These are phyloP conservation scores for Chaetomium sp. DNA, from an alignment of 2,329 filamentous ascomycete species.

Conservation along the genomic window DNA sequence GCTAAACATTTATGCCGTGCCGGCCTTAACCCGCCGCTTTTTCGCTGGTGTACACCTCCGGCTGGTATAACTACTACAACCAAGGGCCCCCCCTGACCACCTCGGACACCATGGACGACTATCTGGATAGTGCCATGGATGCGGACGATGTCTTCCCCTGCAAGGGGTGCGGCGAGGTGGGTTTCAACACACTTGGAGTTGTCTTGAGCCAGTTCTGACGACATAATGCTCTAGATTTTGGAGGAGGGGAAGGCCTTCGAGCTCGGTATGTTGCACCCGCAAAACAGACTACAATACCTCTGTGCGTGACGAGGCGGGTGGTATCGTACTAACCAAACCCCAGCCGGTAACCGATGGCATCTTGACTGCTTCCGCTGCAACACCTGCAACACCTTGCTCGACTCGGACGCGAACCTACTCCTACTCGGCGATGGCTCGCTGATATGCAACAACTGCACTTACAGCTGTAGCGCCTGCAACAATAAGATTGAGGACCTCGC, in stretches of 20 bases:
- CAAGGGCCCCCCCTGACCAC: slow-evolving; percentile 31
- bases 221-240: slow-evolving; percentile 67
- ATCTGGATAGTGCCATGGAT: slow-evolving; percentile 68
- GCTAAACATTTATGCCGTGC: slow-evolving; percentile 10
- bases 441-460: slow-evolving; percentile 99
- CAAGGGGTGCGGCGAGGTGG: slow-evolving; percentile 90
- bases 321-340: slow-evolving; percentile 28
- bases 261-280: slow-evolving; percentile 64
- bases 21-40: background rate
- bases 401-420: slow-evolving; percentile 96
- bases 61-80: background rate
- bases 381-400: slow-evolving; percentile 90
- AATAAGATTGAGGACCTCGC: slow-evolving; percentile 99
- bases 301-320: background rate
- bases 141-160: slow-evolving; percentile 84
- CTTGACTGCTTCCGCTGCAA: slow-evolving; percentile 98
- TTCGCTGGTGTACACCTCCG: slow-evolving; percentile 3
- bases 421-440: slow-evolving; percentile 96
- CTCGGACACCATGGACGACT: slow-evolving; percentile 61
- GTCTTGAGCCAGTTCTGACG: slow-evolving; percentile 34
- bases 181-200: slow-evolving; percentile 37
- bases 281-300: background rate
- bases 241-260: slow-evolving; percentile 99
- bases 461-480: slow-evolving; percentile 93
- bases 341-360: slow-evolving; percentile 96